Evolutionary conservation across 371 early-diverging fungal genomes (phyloP).

Genomic region (Rhizopus delemar): DNA sequence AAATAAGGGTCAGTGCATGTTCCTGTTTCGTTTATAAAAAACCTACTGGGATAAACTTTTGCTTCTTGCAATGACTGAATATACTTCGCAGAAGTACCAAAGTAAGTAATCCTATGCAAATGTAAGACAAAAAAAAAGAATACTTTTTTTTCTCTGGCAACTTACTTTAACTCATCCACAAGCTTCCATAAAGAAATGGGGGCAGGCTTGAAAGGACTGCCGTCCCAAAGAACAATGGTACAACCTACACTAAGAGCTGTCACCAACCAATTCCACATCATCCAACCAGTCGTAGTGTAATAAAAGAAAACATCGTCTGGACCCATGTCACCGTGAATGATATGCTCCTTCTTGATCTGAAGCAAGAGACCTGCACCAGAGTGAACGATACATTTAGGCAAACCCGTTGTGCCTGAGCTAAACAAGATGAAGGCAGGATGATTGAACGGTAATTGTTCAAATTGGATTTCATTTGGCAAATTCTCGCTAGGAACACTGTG

Average conservation of each 20-base stretch:
- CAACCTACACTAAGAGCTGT: constrained; percentile 76
- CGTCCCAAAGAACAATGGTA: constrained; percentile 91
- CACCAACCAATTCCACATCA: constrained; percentile 99
- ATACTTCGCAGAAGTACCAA: constrained; percentile 96
- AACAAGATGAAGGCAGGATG: constrained; percentile 96
- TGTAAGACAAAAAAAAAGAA: neutral
- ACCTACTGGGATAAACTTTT: constrained; percentile 62
- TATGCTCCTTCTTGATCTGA: constrained; percentile 93
- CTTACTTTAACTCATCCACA: constrained; percentile 67
- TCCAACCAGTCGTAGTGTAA: constrained; percentile 97
- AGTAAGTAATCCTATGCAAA: constrained; percentile 69
- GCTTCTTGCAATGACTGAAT: constrained; percentile 89
- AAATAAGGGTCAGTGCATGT: neutral
- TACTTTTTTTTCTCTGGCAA: neutral
- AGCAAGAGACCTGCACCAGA: constrained; percentile 90
- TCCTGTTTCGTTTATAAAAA: neutral
- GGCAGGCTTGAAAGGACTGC: constrained; percentile 90
- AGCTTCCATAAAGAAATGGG: constrained; percentile 79
- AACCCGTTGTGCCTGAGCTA: constrained; percentile 96
- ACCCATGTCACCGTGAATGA: constrained; percentile 80
- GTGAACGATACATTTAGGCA: constrained; percentile 98
- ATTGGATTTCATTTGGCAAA: constrained; percentile 52
- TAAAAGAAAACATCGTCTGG: constrained; percentile 85
- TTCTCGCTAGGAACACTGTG: constrained; percentile 32
- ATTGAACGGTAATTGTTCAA: constrained; percentile 87